Evolutionary conservation across 805 yeast genomes (phyloP), one percentile per base, ranked within the genome.

Genomic region (Candida dajiaensis): DNA sequence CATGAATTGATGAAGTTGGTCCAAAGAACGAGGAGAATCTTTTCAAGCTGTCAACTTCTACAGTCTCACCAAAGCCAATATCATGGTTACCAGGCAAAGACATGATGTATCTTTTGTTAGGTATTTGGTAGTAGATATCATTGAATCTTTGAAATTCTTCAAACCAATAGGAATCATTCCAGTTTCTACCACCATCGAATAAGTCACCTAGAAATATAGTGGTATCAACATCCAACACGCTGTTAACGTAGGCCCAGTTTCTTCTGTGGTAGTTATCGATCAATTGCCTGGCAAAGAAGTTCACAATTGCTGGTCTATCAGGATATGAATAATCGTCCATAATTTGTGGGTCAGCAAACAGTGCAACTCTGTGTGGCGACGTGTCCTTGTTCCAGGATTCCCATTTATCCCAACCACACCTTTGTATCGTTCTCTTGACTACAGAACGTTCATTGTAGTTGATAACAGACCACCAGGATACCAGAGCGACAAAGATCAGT

Each of bases 1-100:
- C 73, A 31, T 74, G 57, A 15, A 66, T 68, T 15, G 77, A 73
- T 19, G 74, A 71, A 1, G 94, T 69, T 37, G 78, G 79, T 2
- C 98, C 99, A 63, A 89, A 92, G 59, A 71, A 74, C 1, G 81
- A 68, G 36, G 75, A 67, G 65, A 90, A 94, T 53, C 98, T 68
- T 31, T 77, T 65, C 40, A 77, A 65, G 21, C 83, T 79, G 1
- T 71, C 64, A 22, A 73, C 71, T 16, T 79, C 71, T 15, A 94
- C 79, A 0, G 81, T 79, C 49, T 81, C 78, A 25, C 94, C 96
- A 66, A 85, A 92, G 0, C 99, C 99, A 52, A 95, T 88, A 62
- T 94, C 99, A 63, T 94, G 99, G 61, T 94, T 94, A 2, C 99
- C 99, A 0, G 97, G 96, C 28, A 77, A 55, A n/a, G 73, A 67